Percentiles rank a stretch among this genome's conserved stretches.
phyloP scores from a whole-genome alignment of 2,329 filamentous ascomycete genomes.

The Phialophora expanda region DNA sequence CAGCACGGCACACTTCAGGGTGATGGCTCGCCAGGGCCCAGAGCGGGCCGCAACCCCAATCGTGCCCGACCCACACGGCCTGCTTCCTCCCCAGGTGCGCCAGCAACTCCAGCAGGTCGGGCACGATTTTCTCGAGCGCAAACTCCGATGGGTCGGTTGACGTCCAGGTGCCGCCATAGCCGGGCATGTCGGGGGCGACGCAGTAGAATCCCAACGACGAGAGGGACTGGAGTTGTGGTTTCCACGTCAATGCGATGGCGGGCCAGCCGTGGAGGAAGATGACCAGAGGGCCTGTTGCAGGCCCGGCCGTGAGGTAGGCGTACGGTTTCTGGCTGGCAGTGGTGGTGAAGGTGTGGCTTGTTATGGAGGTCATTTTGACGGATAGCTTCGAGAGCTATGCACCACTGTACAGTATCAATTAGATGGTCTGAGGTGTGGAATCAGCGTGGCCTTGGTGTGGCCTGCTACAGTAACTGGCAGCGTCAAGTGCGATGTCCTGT shows the following conservation, averaged over 20 bases:
- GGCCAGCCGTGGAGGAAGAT: slow-evolving; percentile 59
- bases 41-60: slow-evolving; percentile 34
- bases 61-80: slow-evolving; percentile 39
- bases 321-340: slow-evolving; percentile 18
- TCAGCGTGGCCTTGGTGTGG: not conserved
- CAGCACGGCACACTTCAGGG: slow-evolving; percentile 27
- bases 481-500: not conserved
- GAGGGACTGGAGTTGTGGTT: slow-evolving; percentile 49
- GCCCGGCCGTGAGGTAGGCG: slow-evolving; percentile 30
- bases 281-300: slow-evolving; percentile 22
- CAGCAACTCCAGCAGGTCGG: slow-evolving; percentile 24
- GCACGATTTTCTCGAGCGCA: slow-evolving; percentile 26
- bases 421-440: not conserved
- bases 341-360: slow-evolving; percentile 14
- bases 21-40: slow-evolving; percentile 29
- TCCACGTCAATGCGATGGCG: slow-evolving; percentile 54
- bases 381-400: not conserved
- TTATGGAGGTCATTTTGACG: slow-evolving; percentile 14
- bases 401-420: not conserved
- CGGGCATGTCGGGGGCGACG: slow-evolving; percentile 50
- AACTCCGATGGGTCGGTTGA: slow-evolving; percentile 22
- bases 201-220: slow-evolving; percentile 49
- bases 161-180: slow-evolving; percentile 42
- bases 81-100: slow-evolving; percentile 26
- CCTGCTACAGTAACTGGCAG: not conserved